A percentile compares a stretch with the other conserved stretches of the same genome.
Evolutionary conservation across 768 basidiomycete genomes (phyloP).

Genomic region (Neoboletus brunneissimus): DNA sequence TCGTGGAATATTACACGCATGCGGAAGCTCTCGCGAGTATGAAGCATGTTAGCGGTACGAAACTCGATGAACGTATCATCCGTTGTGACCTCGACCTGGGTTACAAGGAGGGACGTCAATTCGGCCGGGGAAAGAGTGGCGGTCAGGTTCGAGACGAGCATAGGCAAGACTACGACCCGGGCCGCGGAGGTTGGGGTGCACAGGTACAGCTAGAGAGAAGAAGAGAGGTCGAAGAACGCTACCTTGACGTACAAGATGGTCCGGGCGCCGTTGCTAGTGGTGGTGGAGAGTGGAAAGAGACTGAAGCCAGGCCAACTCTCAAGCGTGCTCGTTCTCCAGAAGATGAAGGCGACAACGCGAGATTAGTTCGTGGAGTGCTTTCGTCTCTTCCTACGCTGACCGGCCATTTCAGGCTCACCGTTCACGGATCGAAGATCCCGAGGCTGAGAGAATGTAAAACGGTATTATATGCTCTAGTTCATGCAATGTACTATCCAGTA

Average conservation of each 20-base stretch:
- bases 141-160: conserved; percentile 98
- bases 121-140: conserved; percentile 95
- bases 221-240: conserved; percentile 82
- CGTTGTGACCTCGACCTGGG: conserved; percentile 97
- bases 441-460: conserved; percentile 66
- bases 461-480: conserved; percentile 27
- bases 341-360: conserved; percentile 61
- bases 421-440: conserved; percentile 59
- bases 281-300: conserved; percentile 82
- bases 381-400: conserved; percentile 5
- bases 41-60: conserved; percentile 95
- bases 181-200: conserved; percentile 93
- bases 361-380: conserved; percentile 46
- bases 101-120: conserved; percentile 95
- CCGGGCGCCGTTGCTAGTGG: conserved; percentile 81
- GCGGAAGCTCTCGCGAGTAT: conserved; percentile 89
- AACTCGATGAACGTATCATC: conserved; percentile 97
- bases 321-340: conserved; percentile 78
- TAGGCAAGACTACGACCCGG: conserved; percentile 94
- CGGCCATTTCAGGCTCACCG: conserved; percentile 48
- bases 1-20: conserved; percentile 95
- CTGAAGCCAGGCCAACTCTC: conserved; percentile 45
- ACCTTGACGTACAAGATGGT: conserved; percentile 75
- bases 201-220: conserved; percentile 79
- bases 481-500: conserved; percentile 8